These are phyloP conservation scores for Gymnopilus dilepis DNA, from an alignment of 768 basidiomycete species.

Conservation along the genomic window DNA sequence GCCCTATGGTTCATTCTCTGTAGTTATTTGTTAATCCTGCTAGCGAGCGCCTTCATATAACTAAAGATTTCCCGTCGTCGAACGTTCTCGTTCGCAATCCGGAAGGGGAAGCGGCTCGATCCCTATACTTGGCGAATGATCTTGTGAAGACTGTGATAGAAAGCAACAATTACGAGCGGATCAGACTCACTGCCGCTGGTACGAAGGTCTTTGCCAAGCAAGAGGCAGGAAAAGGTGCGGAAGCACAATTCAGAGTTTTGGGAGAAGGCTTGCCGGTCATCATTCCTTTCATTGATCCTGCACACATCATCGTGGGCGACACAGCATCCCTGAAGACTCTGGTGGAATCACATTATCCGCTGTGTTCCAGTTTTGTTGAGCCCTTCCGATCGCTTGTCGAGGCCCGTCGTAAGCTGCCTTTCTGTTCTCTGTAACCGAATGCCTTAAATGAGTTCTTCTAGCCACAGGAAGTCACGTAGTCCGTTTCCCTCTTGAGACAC, in stretches of 20 bases:
- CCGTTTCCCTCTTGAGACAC: constrained; percentile 61
- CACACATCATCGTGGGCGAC: constrained; percentile 63
- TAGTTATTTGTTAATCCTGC: too few relatives aligned
- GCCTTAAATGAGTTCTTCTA: constrained; percentile 28
- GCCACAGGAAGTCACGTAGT: constrained; percentile 77
- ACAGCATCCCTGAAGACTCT: constrained; percentile 65
- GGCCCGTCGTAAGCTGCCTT: constrained; percentile 52
- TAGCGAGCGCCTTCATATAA: constrained; percentile 78
- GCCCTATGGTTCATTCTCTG: neutral
- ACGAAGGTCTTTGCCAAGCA: constrained; percentile 94
- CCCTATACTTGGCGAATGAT: constrained; percentile 88
- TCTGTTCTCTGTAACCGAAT: constrained; percentile 7
- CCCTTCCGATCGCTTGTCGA: constrained; percentile 62
- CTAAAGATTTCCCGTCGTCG: constrained; percentile 68
- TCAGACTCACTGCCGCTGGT: constrained; percentile 91
- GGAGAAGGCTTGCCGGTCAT: constrained; percentile 86
- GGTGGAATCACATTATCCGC: constrained; percentile 80
- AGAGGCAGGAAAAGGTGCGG: constrained; percentile 67
- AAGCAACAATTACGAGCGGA: constrained; percentile 81
- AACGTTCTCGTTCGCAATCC: constrained; percentile 91
- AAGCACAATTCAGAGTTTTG: constrained; percentile 75
- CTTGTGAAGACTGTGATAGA: constrained; percentile 80
- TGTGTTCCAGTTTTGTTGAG: constrained; percentile 65
- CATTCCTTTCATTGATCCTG: constrained; percentile 77
- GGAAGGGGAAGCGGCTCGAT: constrained; percentile 69